Percentiles rank a stretch among this genome's conserved stretches.
These are phyloP conservation scores for Sungouiella thailandica DNA, from an alignment of 805 yeast species.

Conservation along the genomic window DNA sequence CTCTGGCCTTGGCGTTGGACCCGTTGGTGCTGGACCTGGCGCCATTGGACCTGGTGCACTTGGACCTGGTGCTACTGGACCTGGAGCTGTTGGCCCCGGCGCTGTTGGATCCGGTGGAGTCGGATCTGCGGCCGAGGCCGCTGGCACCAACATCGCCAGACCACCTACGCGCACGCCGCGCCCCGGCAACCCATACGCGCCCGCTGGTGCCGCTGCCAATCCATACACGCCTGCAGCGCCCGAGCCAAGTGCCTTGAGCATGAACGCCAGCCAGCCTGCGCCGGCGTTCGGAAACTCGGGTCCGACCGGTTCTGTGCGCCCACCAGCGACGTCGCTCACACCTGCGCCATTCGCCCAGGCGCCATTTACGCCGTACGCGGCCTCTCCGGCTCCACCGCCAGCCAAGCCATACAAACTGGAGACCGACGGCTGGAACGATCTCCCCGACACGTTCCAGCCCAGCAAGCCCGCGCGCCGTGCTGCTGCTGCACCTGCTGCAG, in stretches of 20 bases:
- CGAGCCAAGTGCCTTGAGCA: conserved; percentile 13
- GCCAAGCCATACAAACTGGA: conserved; percentile 34
- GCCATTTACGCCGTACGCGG: background rate
- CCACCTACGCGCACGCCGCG: background rate
- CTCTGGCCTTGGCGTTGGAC: too few species aligned
- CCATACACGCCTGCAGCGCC: conserved; percentile 13
- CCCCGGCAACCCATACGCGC: conserved; percentile 1
- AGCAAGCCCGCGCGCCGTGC: conserved; percentile 35
- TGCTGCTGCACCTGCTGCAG: conserved; percentile 38
- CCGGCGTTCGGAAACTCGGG: conserved; percentile 3
- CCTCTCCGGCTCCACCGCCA: conserved; percentile 4
- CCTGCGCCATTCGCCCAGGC: background rate
- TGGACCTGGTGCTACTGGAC: too few species aligned
- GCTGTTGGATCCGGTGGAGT: too few species aligned
- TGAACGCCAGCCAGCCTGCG: conserved; percentile 11
- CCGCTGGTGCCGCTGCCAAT: background rate
- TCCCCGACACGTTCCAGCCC: conserved; percentile 48
- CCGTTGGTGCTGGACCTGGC: too few species aligned
- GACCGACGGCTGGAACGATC: conserved; percentile 69
- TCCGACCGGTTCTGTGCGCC: conserved; percentile 10
- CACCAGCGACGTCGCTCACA: conserved; percentile 4
- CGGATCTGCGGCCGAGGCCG: background rate
- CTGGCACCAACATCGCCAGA: background rate
- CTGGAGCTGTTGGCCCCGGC: too few species aligned
- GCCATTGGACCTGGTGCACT: too few species aligned